Base-by-base conservation (phyloP, 2,329 filamentous ascomycete genomes). In the Ophiognomonia clavigignenti-juglandacearum region DNA sequence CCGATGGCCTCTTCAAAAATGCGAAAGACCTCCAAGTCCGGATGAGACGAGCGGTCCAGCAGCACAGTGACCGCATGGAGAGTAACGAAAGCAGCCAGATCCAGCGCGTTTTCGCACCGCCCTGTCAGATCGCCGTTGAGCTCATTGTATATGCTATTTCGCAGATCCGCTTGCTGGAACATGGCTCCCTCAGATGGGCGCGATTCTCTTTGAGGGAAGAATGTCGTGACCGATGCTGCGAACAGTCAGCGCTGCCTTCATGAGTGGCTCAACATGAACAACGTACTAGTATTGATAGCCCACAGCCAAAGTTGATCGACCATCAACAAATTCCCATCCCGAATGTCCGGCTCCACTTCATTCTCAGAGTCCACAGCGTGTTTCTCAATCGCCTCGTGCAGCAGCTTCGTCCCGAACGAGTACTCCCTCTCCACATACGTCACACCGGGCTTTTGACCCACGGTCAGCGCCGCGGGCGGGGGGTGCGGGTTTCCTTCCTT, bases 1-100 rank as follows among this genome's bases (percentile, higher is more conserved):
- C 79, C 81, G 26, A 85, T 80, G 5, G 80, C 81, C 51, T 85
- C 81, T 54, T 83, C 80, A 39, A 85, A 84, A 1, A 85, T 80
- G 2, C 80, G 73, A 48, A 84, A 81, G 0, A 84, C 70, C 49
- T 85, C 78, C 0, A 85, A 64, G 39, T 84, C 78, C 0, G 75
- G 76, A 54, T 84, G 78, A 0, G 78, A 75, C 0, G 78, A 72
- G 22, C 75, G 67, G 22, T 84, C 80, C 0, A 85, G 65, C 1
- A 85, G 66, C 0, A 83, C 79, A 1, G 75, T 83, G 3, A 82
- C 73, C 1, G 81, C 79, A 52, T 84, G 80, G 3, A 81, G 64
- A 1, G 78, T 75, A 1, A 81, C 71, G n/a, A 84, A 67, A 1
- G 79, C 80, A 3, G 80, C 81, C 4, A 85, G 70, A 44, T 85